phyloP scores from a whole-genome alignment of 2,329 filamentous ascomycete genomes.

The Ophiostoma tasmaniense region DNA sequence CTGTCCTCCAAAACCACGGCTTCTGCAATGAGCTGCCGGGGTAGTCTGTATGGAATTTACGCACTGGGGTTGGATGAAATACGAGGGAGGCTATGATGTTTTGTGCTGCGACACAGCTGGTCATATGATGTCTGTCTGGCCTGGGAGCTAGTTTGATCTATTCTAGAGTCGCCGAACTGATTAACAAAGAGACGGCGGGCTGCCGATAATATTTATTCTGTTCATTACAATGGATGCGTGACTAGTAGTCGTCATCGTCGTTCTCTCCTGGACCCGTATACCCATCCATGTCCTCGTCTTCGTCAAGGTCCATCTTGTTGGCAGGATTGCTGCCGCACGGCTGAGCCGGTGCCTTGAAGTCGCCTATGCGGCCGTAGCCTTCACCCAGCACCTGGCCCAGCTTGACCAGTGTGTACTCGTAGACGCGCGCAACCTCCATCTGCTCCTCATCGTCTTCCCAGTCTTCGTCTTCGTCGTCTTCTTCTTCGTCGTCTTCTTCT shows the following conservation, averaged over 20 bases:
- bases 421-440: conserved; percentile 67
- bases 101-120: background rate
- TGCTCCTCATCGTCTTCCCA: conserved; percentile 33
- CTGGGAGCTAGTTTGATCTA: too few relatives aligned
- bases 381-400: conserved; percentile 59
- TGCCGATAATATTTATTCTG: background rate
- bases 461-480: background rate
- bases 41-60: conserved; percentile 1
- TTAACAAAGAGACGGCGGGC: background rate
- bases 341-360: conserved; percentile 3
- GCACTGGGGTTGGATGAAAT: too few relatives aligned
- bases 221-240: background rate
- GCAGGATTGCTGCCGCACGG: background rate
- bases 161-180: too few relatives aligned
- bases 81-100: too few relatives aligned
- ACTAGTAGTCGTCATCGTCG: background rate
- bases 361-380: conserved; percentile 16
- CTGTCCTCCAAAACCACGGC: conserved; percentile 12
- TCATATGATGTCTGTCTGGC: too few relatives aligned
- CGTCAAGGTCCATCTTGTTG: conserved; percentile 3
- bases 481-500: background rate
- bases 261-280: background rate
- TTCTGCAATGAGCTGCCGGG: conserved; percentile 19
- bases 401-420: conserved; percentile 69
- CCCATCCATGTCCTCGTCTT: background rate